phyloP scores from a whole-genome alignment of 139 green algal genomes.

The Astrephomene gubernaculifera region DNA sequence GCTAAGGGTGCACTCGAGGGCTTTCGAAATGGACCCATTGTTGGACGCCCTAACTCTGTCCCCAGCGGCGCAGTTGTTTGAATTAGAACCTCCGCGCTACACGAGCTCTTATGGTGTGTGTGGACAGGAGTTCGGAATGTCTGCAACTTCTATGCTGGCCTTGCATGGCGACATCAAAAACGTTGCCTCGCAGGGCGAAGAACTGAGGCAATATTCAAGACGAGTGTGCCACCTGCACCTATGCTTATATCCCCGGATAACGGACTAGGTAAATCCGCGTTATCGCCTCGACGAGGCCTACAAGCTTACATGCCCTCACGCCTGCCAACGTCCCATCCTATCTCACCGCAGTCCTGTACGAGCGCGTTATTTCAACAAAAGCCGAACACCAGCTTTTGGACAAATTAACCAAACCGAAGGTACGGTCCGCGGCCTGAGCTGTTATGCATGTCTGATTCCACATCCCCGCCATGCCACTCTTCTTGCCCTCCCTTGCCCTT shows the following conservation, averaged over 20 bases:
- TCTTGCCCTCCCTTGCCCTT: too few species aligned
- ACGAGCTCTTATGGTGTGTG: slow-evolving; percentile 27
- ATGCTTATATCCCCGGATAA: slow-evolving; percentile 36
- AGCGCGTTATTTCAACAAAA: slow-evolving; percentile 31
- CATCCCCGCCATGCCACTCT: too few species aligned
- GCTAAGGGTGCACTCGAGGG: neutral
- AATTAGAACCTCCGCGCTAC: slow-evolving; percentile 30
- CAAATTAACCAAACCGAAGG: slow-evolving; percentile 37
- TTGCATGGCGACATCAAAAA: neutral
- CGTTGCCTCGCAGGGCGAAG: neutral
- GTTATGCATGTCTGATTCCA: too few species aligned
- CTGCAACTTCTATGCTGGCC: neutral
- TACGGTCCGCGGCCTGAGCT: neutral
- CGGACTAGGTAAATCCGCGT: neutral
- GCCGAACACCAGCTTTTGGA: slow-evolving; percentile 25
- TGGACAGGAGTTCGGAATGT: too few species aligned
- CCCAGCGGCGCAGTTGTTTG: slow-evolving; percentile 10
- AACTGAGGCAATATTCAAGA: slow-evolving; percentile 29
- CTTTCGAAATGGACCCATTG: slow-evolving; percentile 8
- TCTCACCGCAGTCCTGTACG: slow-evolving; percentile 11
- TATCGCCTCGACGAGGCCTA: too few species aligned
- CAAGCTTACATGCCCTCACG: neutral
- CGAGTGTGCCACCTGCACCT: slow-evolving; percentile 23
- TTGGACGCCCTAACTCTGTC: slow-evolving; percentile 4
- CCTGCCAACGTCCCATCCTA: neutral